These are phyloP conservation scores for Fusarium keratoplasticum DNA, from an alignment of 2,329 filamentous ascomycete genomes.

Conservation along the genomic window DNA sequence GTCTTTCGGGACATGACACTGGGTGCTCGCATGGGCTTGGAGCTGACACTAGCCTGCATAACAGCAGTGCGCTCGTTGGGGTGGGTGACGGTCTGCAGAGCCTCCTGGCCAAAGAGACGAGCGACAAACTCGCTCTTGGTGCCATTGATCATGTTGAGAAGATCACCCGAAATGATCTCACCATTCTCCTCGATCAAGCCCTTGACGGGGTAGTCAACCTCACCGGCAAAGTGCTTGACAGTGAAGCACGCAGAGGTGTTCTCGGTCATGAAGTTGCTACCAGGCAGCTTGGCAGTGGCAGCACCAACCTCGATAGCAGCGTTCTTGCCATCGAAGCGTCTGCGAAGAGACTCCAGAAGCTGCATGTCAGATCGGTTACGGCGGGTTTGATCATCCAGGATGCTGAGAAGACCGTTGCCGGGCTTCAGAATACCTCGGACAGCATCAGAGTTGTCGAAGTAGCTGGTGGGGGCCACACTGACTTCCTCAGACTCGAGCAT, in stretches of 20 bases:
- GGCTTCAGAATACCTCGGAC: slow-evolving; percentile 92
- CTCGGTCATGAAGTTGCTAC: slow-evolving; percentile 89
- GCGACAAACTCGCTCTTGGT: slow-evolving; percentile 91
- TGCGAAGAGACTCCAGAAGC: slow-evolving; percentile 88
- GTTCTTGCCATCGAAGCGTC: slow-evolving; percentile 95
- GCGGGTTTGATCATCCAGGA: slow-evolving; percentile 94
- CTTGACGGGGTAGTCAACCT: slow-evolving; percentile 91
- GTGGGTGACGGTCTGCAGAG: slow-evolving; percentile 91
- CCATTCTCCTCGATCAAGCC: slow-evolving; percentile 95
- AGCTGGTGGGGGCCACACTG: slow-evolving; percentile 88
- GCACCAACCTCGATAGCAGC: slow-evolving; percentile 85
- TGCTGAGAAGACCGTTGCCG: slow-evolving; percentile 92
- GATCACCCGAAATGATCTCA: slow-evolving; percentile 93
- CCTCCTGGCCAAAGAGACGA: slow-evolving; percentile 95
- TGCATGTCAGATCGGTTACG: slow-evolving; percentile 90
- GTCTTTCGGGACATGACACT: slow-evolving; percentile 89
- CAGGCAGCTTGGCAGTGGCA: slow-evolving; percentile 80
- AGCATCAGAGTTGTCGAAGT: slow-evolving; percentile 97
- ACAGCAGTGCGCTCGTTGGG: slow-evolving; percentile 91
- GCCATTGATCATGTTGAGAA: slow-evolving; percentile 92
- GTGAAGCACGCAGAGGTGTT: slow-evolving; percentile 86
- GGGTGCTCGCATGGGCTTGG: slow-evolving; percentile 90
- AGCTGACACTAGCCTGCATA: slow-evolving; percentile 96
- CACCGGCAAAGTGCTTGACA: slow-evolving; percentile 94
- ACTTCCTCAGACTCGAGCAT: slow-evolving; percentile 96